Conservation (phyloP, 2,329 filamentous ascomycete genomes). For the Talaromyces sp. region DNA sequence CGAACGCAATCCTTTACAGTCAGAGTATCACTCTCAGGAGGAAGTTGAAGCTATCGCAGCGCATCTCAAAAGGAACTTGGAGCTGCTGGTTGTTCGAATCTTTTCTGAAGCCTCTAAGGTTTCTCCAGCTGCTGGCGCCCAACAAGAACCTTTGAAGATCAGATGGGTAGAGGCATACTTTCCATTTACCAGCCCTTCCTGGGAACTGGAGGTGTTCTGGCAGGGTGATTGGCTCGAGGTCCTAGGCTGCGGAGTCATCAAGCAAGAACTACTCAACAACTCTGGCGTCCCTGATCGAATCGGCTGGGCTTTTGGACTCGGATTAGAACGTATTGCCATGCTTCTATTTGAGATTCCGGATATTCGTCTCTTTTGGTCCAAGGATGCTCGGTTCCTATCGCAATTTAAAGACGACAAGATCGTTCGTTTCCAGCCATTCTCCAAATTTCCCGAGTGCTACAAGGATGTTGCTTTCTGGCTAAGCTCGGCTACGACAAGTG, state of each 20-base stretch:
- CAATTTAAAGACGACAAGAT: conserved; percentile 66
- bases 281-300: conserved; percentile 71
- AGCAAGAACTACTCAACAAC: conserved; percentile 74
- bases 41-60: conserved; percentile 79
- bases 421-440: conserved; percentile 76
- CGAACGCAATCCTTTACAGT: conserved; percentile 79
- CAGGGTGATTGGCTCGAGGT: conserved; percentile 94
- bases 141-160: conserved; percentile 73
- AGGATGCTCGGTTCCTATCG: conserved; percentile 75
- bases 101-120: conserved; percentile 74
- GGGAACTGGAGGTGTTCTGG: conserved; percentile 95
- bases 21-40: conserved; percentile 63
- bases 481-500: conserved; percentile 38
- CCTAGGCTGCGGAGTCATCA: conserved; percentile 84
- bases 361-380: conserved; percentile 94
- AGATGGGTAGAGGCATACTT: conserved; percentile 98
- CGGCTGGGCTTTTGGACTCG: conserved; percentile 94
- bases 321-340: conserved; percentile 95
- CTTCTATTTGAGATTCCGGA: conserved; percentile 93
- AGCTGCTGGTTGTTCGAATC: conserved; percentile 84
- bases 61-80: conserved; percentile 85
- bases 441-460: conserved; percentile 82
- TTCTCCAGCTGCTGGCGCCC: conserved; percentile 49
- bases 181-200: conserved; percentile 91
- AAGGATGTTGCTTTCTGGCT: conserved; percentile 97